Conservation (phyloP, 805 yeast species). For the Schizosaccharomyces lindneri region DNA sequence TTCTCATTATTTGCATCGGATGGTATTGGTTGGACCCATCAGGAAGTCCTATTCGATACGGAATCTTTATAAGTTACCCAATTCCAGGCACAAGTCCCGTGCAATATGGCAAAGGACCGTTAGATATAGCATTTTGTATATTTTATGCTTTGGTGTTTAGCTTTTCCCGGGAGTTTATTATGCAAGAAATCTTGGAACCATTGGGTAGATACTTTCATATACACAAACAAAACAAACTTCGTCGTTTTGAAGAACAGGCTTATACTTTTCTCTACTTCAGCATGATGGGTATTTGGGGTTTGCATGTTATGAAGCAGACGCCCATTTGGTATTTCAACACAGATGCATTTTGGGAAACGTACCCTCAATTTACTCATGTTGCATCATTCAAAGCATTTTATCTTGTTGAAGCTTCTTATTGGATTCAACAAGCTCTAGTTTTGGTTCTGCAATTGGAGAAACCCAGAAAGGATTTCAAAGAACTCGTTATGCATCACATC, state of each 20-base stretch:
- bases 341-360: conserved; percentile 46
- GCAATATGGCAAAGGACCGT: conserved; percentile 65
- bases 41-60: neutral
- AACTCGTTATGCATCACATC: conserved; percentile 77
- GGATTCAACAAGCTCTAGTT: conserved; percentile 88
- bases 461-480: conserved; percentile 83
- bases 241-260: conserved; percentile 80
- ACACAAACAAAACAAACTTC: conserved; percentile 27
- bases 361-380: conserved; percentile 62
- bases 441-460: conserved; percentile 66
- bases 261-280: conserved; percentile 67
- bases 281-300: conserved; percentile 59
- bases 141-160: conserved; percentile 73
- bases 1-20: conserved; percentile 19
- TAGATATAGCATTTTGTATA: conserved; percentile 56
- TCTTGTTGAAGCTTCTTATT: conserved; percentile 80
- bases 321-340: conserved; percentile 86
- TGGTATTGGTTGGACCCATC: conserved; percentile 31
- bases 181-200: conserved; percentile 63
- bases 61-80: neutral
- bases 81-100: conserved; percentile 12
- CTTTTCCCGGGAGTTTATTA: conserved; percentile 66
- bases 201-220: conserved; percentile 33
- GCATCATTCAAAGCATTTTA: conserved; percentile 55
- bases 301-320: conserved; percentile 60